Base-by-base conservation (phyloP, 345 rosid genomes). In the Theobroma cacao region DNA sequence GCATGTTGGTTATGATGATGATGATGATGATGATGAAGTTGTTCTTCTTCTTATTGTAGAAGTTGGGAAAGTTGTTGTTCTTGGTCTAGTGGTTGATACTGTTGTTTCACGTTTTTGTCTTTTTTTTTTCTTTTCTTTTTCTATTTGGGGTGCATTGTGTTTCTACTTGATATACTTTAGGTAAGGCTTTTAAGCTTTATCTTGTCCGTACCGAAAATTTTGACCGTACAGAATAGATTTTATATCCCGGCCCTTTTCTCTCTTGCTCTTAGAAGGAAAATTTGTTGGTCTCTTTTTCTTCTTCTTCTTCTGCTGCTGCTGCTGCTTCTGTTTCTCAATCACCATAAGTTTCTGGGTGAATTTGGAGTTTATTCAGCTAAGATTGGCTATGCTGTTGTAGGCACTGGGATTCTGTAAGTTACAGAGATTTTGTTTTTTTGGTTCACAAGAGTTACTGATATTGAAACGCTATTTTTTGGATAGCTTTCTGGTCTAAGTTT, bases 1-100 rank as follows among this genome's bases (percentile, higher is more conserved):
- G 84, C 82, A 81, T 84, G 89, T 78, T 74, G 72, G 38, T 40
- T 63, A 61, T 80, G 65, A 80, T 62, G 75, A 56, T 67, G 65
- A 45, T 40, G 74, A 22, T 66, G 33, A 31, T 77, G 33, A 33
- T 61, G 56, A 13, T 47, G 48, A 3, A 3, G 45, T 24, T 41
- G n/a, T 67, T 55, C 1, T 55, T 55, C 58, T 52, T 52, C 38
- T 41, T 58, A 6, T 73, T 76, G 73, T 55, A 53, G 52, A 77
- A 47, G 41, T 56, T 69, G 74, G 36, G 70, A 72, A 73, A 76
- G 77, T 48, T n/a, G 50, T 38, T 38, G 14, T 52, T 40, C 60
- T 36, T 38, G 65, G 76, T 31, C 47, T 59, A 76, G 66, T 76
- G 53, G 76, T 33, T 28, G 67, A 38, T 65, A 58, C 70, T 59